Evolutionary conservation across 148 eudicot species (phyloP), one percentile per base, ranked within the genome.

Genomic region (Silene latifolia): DNA sequence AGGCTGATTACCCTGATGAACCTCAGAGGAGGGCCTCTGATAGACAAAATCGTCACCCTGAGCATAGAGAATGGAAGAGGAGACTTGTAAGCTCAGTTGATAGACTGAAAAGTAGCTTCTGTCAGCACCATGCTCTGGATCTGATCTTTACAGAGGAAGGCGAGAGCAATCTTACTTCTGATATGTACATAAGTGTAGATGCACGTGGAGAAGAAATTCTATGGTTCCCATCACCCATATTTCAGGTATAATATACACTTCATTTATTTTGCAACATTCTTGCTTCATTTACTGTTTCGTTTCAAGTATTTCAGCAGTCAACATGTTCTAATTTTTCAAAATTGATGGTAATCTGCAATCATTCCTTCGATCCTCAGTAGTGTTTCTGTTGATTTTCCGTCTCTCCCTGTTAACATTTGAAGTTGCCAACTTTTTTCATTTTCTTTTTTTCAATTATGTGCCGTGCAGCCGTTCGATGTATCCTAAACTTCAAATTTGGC

Each of bases 71-170:
- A 87, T 95, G 98, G 98, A 92, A 80, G 81, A 90, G 90, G 74
- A 89, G 91, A 78, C 97, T 95, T 74, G 87, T 86, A 53, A 81
- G 80, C 74, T 84, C 85, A n/a, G 93, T 95, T 76, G 97, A 94
- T 78, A 83, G 98, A 81, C 85, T 95, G 23, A 95, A 95, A 78
- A 93, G 85, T 80, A 92, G 96, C 80, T 95, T 95, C 79, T 92
- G 97, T 77, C 89, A 87, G 79, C 92, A 89, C 76, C 98, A 95
- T 84, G 96, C 97, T 69, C 76, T 92, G 65, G 97, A 89, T 81
- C 98, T 95, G 79, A 95, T 95, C 74, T 90, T 92, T 82, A 92
- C 97, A 5, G 97, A 90, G 75, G 98, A 95, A 29, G 98, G 97
- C 63, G 97, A 91, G 62, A 90, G 96, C 79, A 84, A 89, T 86